These are phyloP conservation scores for Cercospora zeina DNA, from an alignment of 2,329 filamentous ascomycete species.

Conservation along the genomic window DNA sequence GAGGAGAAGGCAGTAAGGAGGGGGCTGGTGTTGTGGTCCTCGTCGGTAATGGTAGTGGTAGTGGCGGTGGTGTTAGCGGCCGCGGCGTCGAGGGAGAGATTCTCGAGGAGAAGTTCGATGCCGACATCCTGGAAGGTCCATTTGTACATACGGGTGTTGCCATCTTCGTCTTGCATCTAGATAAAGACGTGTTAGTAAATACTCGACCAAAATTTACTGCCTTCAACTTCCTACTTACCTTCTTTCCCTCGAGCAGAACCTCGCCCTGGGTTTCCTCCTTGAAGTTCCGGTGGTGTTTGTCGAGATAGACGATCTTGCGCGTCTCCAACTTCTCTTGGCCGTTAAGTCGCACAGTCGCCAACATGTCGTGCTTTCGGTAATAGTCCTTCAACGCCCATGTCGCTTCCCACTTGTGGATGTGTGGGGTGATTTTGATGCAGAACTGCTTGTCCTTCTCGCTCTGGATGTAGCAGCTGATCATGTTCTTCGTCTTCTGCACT, in stretches of 20 bases:
- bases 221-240: background rate
- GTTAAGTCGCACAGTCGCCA: slow-evolving; percentile 23
- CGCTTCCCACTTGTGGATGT: background rate
- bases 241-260: slow-evolving; percentile 10
- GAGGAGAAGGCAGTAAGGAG: too few relatives aligned
- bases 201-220: background rate
- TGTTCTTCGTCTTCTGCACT: background rate
- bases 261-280: background rate
- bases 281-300: slow-evolving; percentile 7
- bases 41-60: too few relatives aligned
- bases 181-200: background rate
- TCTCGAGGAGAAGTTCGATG: background rate
- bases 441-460: slow-evolving; percentile 21
- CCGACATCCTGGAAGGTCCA: background rate
- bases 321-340: slow-evolving; percentile 16
- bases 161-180: background rate
- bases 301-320: slow-evolving; percentile 20
- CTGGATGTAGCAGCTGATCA: slow-evolving; percentile 21
- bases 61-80: background rate
- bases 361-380: background rate
- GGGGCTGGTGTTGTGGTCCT: too few relatives aligned
- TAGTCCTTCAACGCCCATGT: background rate
- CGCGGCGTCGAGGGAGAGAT: background rate
- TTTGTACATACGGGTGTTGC: background rate
- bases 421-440: slow-evolving; percentile 18